Conservation (phyloP, 1,139 yeast species). For the Yamadazyma friedrichii region DNA sequence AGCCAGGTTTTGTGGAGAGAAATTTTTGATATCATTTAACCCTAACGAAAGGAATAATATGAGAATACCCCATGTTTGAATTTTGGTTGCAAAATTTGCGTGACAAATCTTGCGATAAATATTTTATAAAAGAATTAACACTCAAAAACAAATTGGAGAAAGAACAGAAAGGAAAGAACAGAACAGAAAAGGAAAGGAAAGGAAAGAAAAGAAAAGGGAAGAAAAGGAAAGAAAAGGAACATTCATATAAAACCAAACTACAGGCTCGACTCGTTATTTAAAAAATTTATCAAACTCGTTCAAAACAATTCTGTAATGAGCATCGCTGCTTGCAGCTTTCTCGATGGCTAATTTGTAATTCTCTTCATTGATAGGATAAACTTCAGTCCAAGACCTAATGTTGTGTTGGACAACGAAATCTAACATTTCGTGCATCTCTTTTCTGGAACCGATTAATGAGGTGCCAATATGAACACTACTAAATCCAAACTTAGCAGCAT, state of each 20-base stretch:
- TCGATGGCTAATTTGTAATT: conserved; percentile 36
- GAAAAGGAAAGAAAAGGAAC: not conserved
- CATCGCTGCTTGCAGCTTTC: conserved; percentile 46
- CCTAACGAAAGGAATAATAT: too few species aligned
- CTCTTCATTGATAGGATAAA: conserved; percentile 34
- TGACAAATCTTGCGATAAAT: too few species aligned
- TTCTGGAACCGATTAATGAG: conserved; percentile 47
- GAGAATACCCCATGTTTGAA: too few species aligned
- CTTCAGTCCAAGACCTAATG: conserved; percentile 43
- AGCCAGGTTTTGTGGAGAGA: too few species aligned
- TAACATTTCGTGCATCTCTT: conserved; percentile 53
- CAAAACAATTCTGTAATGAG: conserved; percentile 48
- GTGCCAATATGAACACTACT: conserved; percentile 43
- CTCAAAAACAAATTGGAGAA: too few species aligned
- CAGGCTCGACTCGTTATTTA: not conserved
- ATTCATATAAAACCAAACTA: not conserved
- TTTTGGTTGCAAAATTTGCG: too few species aligned
- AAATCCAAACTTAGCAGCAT: conserved; percentile 25
- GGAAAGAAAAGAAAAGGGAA: too few species aligned
- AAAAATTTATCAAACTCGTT: conserved; percentile 25
- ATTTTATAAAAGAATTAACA: too few species aligned
- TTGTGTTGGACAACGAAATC: conserved; percentile 47
- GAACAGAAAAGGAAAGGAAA: too few species aligned
- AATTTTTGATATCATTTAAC: too few species aligned
- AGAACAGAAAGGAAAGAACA: too few species aligned